Percentiles rank a stretch among this genome's conserved stretches.
These are phyloP conservation scores for Corynespora cassiicola DNA, from an alignment of 2,329 filamentous ascomycete genomes.

Conservation along the genomic window DNA sequence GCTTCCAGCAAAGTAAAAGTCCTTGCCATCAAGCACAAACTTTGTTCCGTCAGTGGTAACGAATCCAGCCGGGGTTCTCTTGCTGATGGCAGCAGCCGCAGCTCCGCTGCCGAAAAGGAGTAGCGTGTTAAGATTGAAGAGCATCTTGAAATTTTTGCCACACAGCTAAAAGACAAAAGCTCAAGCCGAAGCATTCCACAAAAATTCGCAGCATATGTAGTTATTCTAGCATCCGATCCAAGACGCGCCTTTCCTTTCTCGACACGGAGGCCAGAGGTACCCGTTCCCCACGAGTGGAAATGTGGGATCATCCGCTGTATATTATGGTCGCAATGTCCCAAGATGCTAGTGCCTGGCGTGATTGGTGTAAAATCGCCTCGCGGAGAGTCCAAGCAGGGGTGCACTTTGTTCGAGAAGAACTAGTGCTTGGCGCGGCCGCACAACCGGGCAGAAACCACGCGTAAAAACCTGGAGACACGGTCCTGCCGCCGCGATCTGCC, in stretches of 20 bases:
- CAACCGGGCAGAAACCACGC: conserved; percentile 1
- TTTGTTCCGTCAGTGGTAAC: conserved; percentile 58
- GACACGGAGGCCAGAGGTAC: conserved; percentile 9
- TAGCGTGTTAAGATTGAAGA: conserved; percentile 19
- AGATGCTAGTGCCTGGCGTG: background rate
- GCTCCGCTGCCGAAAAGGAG: conserved; percentile 21
- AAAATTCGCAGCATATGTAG: conserved; percentile 12
- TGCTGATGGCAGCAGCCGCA: conserved; percentile 21
- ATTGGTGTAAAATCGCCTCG: conserved; percentile 14
- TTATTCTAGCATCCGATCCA: conserved; percentile 1
- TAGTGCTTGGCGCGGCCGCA: background rate
- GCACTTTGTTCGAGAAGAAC: conserved; percentile 12
- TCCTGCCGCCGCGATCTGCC: conserved; percentile 11
- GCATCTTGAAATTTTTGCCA: conserved; percentile 13
- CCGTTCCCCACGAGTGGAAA: conserved; percentile 6
- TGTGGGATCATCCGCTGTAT: conserved; percentile 9
- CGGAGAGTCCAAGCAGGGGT: conserved; percentile 8
- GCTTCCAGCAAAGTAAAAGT: conserved; percentile 64
- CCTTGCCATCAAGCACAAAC: conserved; percentile 61
- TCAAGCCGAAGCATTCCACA: background rate
- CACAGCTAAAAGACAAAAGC: conserved; percentile 1
- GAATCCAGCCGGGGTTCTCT: conserved; percentile 46
- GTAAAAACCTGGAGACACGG: conserved; percentile 8
- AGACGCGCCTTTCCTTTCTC: conserved; percentile 9
- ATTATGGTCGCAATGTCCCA: conserved; percentile 12